Percentiles rank a stretch among this genome's conserved stretches.
Conservation (phyloP, 345 rosid genomes). For the Eucalyptus globulus region DNA sequence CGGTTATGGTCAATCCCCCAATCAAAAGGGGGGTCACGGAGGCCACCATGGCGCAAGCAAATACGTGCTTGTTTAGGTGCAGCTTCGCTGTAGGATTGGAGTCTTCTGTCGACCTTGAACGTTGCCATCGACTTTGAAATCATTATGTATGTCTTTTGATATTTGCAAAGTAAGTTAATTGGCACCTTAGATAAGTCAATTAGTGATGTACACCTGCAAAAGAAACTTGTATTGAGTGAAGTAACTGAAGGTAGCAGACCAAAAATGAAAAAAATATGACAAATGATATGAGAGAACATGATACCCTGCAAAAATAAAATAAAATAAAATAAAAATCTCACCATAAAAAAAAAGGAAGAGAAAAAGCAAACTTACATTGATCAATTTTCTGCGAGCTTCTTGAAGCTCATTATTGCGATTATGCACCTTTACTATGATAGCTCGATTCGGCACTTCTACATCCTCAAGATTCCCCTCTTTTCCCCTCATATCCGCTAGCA, state of each 20-base stretch:
- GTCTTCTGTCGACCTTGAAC: neutral
- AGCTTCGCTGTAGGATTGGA: neutral
- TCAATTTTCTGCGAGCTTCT: neutral
- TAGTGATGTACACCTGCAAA: fast-evolving
- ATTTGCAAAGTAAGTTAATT: neutral
- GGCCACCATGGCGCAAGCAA: neutral
- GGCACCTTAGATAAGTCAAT: neutral
- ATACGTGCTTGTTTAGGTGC: neutral
- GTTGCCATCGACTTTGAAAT: neutral
- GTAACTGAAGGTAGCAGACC: fast-evolving
- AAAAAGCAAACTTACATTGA: too few species aligned
- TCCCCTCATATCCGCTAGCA: too few species aligned
- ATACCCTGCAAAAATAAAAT: too few species aligned
- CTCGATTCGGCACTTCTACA: too few species aligned
- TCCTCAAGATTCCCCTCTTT: too few species aligned
- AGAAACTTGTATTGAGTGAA: neutral
- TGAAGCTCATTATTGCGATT: neutral
- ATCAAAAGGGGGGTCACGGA: neutral
- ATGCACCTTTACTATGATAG: neutral
- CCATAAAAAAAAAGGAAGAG: too few species aligned
- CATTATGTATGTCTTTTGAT: neutral
- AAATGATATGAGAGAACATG: too few species aligned
- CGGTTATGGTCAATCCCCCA: too few species aligned
- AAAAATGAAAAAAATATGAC: too few species aligned
- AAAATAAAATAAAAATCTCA: too few species aligned